Evolutionary conservation across 495 filamentous ascomycete species (phyloP).

Genomic region (Evernia prunastri): DNA sequence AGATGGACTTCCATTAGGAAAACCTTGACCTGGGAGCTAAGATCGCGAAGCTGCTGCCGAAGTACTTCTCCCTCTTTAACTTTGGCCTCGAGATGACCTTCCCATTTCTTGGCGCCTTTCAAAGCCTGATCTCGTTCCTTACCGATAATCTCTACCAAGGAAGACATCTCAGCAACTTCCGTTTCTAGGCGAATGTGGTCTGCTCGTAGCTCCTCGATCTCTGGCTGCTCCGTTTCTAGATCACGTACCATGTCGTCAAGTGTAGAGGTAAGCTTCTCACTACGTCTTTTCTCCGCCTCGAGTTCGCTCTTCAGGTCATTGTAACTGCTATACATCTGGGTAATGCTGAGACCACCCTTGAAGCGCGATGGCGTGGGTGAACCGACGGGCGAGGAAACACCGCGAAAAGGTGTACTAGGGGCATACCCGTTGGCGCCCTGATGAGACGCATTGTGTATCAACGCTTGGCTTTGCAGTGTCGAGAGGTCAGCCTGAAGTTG

Average conservation of each 20-base stretch:
- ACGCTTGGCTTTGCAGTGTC: constrained; percentile 46
- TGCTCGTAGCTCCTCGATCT: constrained; percentile 53
- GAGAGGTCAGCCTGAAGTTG: constrained; percentile 52
- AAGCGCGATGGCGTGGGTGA: constrained; percentile 52
- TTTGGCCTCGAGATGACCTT: constrained; percentile 62
- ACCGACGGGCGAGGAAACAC: constrained; percentile 44
- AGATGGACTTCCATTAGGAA: constrained; percentile 76
- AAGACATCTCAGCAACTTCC: constrained; percentile 76
- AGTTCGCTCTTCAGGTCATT: constrained; percentile 53
- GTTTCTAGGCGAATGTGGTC: constrained; percentile 50
- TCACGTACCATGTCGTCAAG: constrained; percentile 73
- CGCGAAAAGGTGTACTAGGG: constrained; percentile 42
- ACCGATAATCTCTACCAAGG: constrained; percentile 51
- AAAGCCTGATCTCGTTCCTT: constrained; percentile 50
- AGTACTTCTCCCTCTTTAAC: constrained; percentile 71
- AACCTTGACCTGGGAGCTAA: constrained; percentile 82
- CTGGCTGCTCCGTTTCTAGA: constrained; percentile 52
- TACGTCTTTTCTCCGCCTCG: constrained; percentile 60
- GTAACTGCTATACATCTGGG: constrained; percentile 63
- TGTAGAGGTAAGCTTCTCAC: constrained; percentile 61
- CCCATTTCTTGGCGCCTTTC: constrained; percentile 62
- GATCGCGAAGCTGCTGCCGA: constrained; percentile 81
- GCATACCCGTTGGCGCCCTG: constrained; percentile 46
- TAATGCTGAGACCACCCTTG: constrained; percentile 55
- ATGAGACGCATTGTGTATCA: constrained; percentile 39